These are phyloP conservation scores for Pichia sp. DNA, from an alignment of 1,139 yeast genomes.

Conservation along the genomic window DNA sequence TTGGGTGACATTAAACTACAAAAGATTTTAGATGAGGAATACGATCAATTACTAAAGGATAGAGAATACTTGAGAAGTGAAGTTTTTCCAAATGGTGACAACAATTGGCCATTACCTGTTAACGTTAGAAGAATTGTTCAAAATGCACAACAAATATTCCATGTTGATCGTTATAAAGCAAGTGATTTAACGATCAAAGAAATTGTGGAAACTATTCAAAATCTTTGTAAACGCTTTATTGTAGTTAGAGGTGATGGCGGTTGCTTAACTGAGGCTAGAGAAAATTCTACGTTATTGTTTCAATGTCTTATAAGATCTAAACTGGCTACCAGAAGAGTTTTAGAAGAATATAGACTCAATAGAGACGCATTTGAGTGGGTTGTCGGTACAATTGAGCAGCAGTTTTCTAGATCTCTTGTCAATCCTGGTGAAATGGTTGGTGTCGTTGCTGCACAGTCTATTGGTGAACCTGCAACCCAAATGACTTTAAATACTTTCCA, in stretches of 20 bases:
- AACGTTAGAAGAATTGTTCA: conserved; percentile 94
- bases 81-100: conserved; percentile 89
- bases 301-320: conserved; percentile 90
- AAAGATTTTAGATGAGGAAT: conserved; percentile 76
- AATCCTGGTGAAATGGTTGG: conserved; percentile 99
- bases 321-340: conserved; percentile 81
- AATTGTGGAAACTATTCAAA: conserved; percentile 66
- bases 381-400: conserved; percentile 85
- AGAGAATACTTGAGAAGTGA: conserved; percentile 71
- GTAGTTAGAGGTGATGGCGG: conserved; percentile 80
- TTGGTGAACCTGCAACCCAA: conserved; percentile 99
- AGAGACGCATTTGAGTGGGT: conserved; percentile 94
- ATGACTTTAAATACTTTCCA: conserved; percentile 99
- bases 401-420: conserved; percentile 86
- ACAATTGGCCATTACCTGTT: conserved; percentile 96
- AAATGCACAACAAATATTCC: conserved; percentile 96
- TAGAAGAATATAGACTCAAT: conserved; percentile 84
- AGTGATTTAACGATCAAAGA: conserved; percentile 84
- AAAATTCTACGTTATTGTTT: conserved; percentile 84
- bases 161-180: conserved; percentile 82
- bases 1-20: conserved; percentile 86
- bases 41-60: conserved; percentile 65
- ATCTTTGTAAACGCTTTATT: conserved; percentile 56
- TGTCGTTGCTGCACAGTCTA: conserved; percentile 97
- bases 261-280: conserved; percentile 79